A percentile compares a stretch with the other conserved stretches of the same genome.
These are phyloP conservation scores for Blastocystis sp. DNA, from an alignment of 352 stramenopile genomes.

Conservation along the genomic window DNA sequence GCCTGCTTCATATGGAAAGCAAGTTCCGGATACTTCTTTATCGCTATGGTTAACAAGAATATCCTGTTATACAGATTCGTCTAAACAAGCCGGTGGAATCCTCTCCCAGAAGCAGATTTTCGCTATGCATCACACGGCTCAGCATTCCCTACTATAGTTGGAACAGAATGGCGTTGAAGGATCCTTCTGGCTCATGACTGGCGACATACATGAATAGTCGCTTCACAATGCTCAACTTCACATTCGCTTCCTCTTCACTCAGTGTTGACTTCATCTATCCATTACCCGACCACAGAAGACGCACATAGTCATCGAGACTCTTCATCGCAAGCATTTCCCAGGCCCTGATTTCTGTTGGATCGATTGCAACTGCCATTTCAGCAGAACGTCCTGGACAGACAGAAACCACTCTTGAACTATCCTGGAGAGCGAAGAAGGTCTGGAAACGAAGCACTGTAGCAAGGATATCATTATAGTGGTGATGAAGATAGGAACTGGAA, in stretches of 20 bases:
- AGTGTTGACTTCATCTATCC: background rate
- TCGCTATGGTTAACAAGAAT: background rate
- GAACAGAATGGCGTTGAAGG: conserved; percentile 1
- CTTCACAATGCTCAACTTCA: background rate
- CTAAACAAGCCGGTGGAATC: background rate
- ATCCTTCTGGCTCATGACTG: background rate
- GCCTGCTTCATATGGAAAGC: background rate
- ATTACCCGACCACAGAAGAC: background rate
- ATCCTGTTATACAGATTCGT: background rate
- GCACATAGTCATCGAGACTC: background rate
- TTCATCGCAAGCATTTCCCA: conserved; percentile 25
- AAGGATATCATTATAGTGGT: background rate
- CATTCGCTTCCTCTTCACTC: background rate
- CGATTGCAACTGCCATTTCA: background rate
- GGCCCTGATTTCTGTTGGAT: background rate
- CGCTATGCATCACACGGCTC: background rate
- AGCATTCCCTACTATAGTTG: background rate
- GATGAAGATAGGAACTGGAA: background rate
- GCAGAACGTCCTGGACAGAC: background rate
- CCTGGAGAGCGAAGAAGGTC: background rate
- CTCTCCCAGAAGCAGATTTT: background rate
- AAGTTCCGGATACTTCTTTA: background rate
- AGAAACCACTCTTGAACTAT: background rate
- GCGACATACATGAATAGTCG: background rate
- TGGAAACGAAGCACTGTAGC: background rate